phyloP scores from a whole-genome alignment of 2,329 filamentous ascomycete genomes.

The Passalora sequoiae region DNA sequence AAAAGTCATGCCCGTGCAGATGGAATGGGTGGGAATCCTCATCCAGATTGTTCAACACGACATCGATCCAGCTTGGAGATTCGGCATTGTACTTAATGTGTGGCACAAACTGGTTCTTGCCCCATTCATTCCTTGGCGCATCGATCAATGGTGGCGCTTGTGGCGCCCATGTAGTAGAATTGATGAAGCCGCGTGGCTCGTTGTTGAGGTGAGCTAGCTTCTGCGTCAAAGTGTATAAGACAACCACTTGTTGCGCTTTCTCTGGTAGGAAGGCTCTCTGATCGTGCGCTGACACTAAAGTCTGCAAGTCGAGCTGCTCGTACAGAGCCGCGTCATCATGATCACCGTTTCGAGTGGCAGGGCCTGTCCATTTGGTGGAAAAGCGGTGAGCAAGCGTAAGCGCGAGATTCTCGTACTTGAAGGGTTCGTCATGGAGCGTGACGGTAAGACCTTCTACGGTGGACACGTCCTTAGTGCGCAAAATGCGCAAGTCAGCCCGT shows the following conservation, averaged over 20 bases:
- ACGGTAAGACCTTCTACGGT: too few relatives aligned
- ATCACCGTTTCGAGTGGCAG: conserved; percentile 8
- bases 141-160: conserved; percentile 34
- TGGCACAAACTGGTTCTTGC: conserved; percentile 40
- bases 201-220: conserved; percentile 42
- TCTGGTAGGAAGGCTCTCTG: conserved; percentile 25
- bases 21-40: conserved; percentile 50
- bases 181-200: conserved; percentile 45
- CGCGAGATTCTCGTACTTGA: conserved; percentile 44
- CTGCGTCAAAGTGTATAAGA: conserved; percentile 46
- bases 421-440: conserved; percentile 33
- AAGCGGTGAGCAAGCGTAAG: conserved; percentile 39
- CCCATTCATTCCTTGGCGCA: conserved; percentile 37
- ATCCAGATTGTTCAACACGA: conserved; percentile 49
- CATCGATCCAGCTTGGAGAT: conserved; percentile 40
- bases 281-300: conserved; percentile 9
- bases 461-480: conserved; percentile 21
- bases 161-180: conserved; percentile 43
- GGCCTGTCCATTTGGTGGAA: conserved; percentile 13
- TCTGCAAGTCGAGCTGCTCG: conserved; percentile 15
- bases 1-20: conserved; percentile 34
- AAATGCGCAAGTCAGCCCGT: conserved; percentile 37
- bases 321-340: conserved; percentile 12
- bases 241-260: conserved; percentile 37
- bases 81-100: conserved; percentile 22